These are phyloP conservation scores for Trichocladium uniseriatum DNA, from an alignment of 495 filamentous ascomycete species.

Conservation along the genomic window DNA sequence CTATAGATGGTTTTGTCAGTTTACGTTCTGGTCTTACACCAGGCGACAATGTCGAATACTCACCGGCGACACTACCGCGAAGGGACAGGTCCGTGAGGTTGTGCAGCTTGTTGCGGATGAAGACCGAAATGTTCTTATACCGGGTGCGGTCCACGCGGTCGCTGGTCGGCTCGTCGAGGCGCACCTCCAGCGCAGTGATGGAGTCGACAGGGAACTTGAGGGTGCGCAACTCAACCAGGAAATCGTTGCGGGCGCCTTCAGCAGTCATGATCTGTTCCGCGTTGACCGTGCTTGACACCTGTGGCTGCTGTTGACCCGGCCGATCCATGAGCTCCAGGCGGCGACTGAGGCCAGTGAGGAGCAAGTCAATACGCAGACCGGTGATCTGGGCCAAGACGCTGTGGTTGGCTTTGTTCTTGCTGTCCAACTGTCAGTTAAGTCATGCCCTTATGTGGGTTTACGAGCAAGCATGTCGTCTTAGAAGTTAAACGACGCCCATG, in stretches of 20 bases:
- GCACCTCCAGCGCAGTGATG: neutral
- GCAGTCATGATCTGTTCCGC: neutral
- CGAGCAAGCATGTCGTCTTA: too few relatives aligned
- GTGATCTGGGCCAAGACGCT: neutral
- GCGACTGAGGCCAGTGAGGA: neutral
- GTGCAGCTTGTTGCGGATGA: neutral
- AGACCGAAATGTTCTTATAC: neutral
- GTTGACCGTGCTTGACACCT: neutral
- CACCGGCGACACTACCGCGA: neutral
- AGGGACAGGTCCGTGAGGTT: neutral
- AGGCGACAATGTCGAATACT: neutral
- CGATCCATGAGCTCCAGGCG: neutral
- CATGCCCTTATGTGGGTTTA: too few relatives aligned
- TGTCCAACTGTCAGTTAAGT: too few relatives aligned
- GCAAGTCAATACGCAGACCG: neutral
- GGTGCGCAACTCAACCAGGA: neutral
- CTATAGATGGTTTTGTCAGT: neutral
- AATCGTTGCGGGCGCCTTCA: neutral
- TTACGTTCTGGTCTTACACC: neutral
- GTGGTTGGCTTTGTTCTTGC: neutral
- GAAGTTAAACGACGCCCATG: too few relatives aligned
- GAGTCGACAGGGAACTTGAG: neutral
- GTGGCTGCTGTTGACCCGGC: neutral
- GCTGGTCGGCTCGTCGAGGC: neutral
- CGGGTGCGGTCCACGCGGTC: neutral